Evolutionary conservation across 495 filamentous ascomycete genomes (phyloP), one percentile per base, ranked within the genome.

Genomic region (Penicillium canescens): DNA sequence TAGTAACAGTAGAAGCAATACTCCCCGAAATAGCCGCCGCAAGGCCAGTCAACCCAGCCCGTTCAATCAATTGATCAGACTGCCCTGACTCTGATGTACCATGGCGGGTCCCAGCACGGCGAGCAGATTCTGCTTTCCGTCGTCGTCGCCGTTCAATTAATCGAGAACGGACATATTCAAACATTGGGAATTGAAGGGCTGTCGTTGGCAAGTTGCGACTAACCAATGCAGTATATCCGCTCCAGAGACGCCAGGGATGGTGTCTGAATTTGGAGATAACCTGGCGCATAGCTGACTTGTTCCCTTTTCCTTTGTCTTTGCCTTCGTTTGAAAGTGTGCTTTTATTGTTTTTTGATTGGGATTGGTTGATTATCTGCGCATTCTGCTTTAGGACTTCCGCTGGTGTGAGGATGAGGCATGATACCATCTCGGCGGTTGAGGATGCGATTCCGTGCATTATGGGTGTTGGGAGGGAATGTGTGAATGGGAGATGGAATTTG

Each of bases 331-430:
- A 18, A 18, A 18, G 18, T 18, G 18, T 18, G 18, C 18, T 31
- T 42, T 34, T 13, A 24, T 13, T 31, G 13, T 28, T 46, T 20
- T 28, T 46, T 20, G 51, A 20, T 31, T 55, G 47, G 21, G 34
- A 39, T 21, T 41, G 50, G 13, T 55, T 60, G 6, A 78, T 50
- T 62, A 95, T 86, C 68, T 97, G 92, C 3, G 92, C 90, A 69
- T 96, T 96, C 59, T 96, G 92, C 72, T 97, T 97, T 35, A 96
- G 77, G 8, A 96, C 90, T 66, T 97, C 92, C 35, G 91, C 88
- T 0, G 92, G 92, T 0, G 92, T 93, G 37, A 96, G 80, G 45
- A 97, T 87, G 24, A 86, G 72, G 63, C 92, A 96, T 5, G 90
- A 90, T 3, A 91, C 88, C 49, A 89, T 78, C 65, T 96, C 92